Evolutionary conservation across 139 green algal genomes (phyloP).

Genomic region (Chlorella ohadii): DNA sequence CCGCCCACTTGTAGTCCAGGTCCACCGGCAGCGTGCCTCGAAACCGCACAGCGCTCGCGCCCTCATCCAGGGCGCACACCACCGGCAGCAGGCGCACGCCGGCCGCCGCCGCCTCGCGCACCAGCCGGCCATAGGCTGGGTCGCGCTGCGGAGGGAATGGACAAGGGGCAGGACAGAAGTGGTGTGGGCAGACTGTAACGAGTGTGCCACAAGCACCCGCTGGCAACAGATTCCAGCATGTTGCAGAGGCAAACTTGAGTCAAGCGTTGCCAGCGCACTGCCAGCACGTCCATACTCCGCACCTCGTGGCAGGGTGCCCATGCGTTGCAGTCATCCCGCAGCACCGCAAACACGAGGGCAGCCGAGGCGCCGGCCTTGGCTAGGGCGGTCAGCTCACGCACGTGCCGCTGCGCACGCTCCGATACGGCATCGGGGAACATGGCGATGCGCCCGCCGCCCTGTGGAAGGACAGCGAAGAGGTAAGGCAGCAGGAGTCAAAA

Average conservation of each 20-base stretch:
- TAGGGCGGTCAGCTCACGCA: slow-evolving; percentile 51
- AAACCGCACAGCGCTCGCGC: background rate
- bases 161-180: background rate
- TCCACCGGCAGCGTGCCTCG: slow-evolving; percentile 18
- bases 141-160: slow-evolving; percentile 47
- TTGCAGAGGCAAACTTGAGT: too few species aligned
- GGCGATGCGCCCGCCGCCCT: slow-evolving; percentile 43
- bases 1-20: slow-evolving; percentile 20
- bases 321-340: slow-evolving; percentile 60
- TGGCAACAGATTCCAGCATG: too few species aligned
- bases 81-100: slow-evolving; percentile 58
- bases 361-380: slow-evolving; percentile 24
- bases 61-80: slow-evolving; percentile 10
- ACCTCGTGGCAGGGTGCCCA: slow-evolving; percentile 61
- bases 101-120: slow-evolving; percentile 41
- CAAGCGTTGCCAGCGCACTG: background rate
- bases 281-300: background rate
- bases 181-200: too few species aligned
- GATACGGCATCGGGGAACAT: slow-evolving; percentile 75
- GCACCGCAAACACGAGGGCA: slow-evolving; percentile 65
- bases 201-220: too few species aligned
- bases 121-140: slow-evolving; percentile 50
- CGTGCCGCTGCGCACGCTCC: slow-evolving; percentile 62
- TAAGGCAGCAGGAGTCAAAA: too few species aligned
- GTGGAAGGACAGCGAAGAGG: background rate